Evolutionary conservation across 805 yeast genomes (phyloP).

Genomic region (Sugiyamaella lignohabitans): DNA sequence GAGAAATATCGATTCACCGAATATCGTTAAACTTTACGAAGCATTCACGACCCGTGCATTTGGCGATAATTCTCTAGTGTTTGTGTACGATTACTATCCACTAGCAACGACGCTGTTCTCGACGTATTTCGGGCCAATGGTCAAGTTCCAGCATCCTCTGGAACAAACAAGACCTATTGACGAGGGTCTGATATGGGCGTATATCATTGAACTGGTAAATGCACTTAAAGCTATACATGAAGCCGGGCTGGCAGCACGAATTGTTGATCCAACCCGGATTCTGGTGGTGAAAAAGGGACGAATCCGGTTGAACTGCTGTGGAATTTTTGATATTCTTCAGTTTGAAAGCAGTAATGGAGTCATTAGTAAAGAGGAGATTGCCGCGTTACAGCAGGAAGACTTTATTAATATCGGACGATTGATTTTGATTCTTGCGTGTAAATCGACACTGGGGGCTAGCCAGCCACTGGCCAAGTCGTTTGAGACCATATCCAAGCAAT

Average conservation of each 20-base stretch:
- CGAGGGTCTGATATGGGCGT: slow-evolving; percentile 67
- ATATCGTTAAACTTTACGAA: slow-evolving; percentile 59
- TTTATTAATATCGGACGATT: slow-evolving; percentile 51
- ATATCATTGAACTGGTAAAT: slow-evolving; percentile 64
- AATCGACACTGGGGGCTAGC: slow-evolving; percentile 13
- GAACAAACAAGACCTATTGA: slow-evolving; percentile 39
- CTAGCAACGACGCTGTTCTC: slow-evolving; percentile 64
- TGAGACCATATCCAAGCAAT: neutral
- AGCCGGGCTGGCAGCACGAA: slow-evolving; percentile 50
- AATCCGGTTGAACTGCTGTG: slow-evolving; percentile 64
- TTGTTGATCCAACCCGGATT: slow-evolving; percentile 59
- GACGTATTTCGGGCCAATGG: slow-evolving; percentile 47
- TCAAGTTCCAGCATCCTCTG: slow-evolving; percentile 22
- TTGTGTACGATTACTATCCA: slow-evolving; percentile 84
- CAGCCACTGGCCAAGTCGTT: neutral
- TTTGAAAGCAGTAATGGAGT: slow-evolving; percentile 24
- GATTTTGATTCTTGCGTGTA: slow-evolving; percentile 47
- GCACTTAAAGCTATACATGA: slow-evolving; percentile 65
- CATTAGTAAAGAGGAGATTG: slow-evolving; percentile 8
- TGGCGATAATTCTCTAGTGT: slow-evolving; percentile 67
- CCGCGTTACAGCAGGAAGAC: slow-evolving; percentile 49
- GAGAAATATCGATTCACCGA: slow-evolving; percentile 46
- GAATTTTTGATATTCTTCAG: slow-evolving; percentile 59
- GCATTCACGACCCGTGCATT: slow-evolving; percentile 84
- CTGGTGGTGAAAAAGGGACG: slow-evolving; percentile 68